These are phyloP conservation scores for Phytopythium vexans DNA, from an alignment of 352 stramenopile species.

Conservation along the genomic window DNA sequence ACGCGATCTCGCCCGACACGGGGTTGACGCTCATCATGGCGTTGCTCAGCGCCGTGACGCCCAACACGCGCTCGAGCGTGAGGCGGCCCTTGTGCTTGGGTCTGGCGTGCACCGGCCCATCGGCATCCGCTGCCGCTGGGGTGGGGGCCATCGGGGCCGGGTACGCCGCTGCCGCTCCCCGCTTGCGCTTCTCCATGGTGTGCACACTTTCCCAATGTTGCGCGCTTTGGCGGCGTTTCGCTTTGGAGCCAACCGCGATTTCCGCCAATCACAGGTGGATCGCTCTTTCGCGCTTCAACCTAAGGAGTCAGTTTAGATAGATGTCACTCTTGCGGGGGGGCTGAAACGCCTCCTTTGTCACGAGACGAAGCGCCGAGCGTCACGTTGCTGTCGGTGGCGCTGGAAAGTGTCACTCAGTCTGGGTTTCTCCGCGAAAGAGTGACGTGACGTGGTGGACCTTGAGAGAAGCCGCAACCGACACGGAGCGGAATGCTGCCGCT, in stretches of 20 bases:
- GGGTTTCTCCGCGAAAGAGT: constrained; percentile 2
- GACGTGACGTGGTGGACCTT: not conserved
- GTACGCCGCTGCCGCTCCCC: no score
- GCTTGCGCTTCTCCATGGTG: no score
- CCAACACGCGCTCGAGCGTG: constrained; percentile 82
- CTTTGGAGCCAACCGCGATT: no score
- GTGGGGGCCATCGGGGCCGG: not conserved
- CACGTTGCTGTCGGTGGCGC: not conserved
- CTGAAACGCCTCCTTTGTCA: no score
- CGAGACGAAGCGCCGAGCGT: no score
- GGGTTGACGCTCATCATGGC: constrained; percentile 73
- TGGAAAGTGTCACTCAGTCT: not conserved
- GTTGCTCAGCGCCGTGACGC: constrained; percentile 72
- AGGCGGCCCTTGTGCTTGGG: constrained; percentile 30
- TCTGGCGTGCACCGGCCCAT: constrained; percentile 1
- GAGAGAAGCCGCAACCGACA: not conserved
- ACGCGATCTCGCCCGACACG: constrained; percentile 79
- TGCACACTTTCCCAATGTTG: no score
- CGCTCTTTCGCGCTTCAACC: no score
- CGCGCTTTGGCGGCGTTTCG: no score
- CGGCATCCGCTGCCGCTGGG: not conserved
- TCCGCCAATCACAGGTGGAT: no score
- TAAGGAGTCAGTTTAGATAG: no score
- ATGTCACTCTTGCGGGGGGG: no score
- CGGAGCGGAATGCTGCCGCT: constrained; percentile 38